Percentiles rank a stretch among this genome's conserved stretches.
Conservation (phyloP, 345 rosid species). For the Salix koriyanagi region DNA sequence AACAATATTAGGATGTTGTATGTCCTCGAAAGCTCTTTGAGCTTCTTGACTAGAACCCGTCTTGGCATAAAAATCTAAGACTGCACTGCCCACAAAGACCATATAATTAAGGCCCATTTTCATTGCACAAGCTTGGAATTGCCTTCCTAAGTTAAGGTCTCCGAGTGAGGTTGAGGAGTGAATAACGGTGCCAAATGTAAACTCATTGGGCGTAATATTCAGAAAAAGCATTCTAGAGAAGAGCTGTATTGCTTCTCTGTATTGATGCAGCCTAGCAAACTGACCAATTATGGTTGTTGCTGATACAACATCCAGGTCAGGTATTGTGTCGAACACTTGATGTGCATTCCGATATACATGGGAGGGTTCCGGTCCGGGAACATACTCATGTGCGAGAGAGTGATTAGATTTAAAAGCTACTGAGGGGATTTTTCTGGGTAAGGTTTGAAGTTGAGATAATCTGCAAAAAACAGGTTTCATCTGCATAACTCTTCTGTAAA, state of each 20-base stretch:
- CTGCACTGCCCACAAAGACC: constrained; percentile 69
- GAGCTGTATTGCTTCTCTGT: constrained; percentile 41
- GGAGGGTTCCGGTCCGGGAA: not conserved
- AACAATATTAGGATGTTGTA: constrained; percentile 56
- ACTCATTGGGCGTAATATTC: constrained; percentile 62
- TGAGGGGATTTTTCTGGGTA: not conserved
- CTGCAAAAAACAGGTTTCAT: no score
- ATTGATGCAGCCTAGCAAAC: constrained; percentile 35
- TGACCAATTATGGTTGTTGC: constrained; percentile 52
- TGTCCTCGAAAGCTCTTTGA: constrained; percentile 53
- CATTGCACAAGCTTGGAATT: constrained; percentile 56
- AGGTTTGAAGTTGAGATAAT: no score
- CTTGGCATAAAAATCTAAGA: constrained; percentile 60
- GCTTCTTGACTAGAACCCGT: constrained; percentile 50
- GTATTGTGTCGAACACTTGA: constrained; percentile 50
- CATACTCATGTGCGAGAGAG: not conserved
- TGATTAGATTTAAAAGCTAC: not conserved
- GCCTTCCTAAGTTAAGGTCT: constrained; percentile 48
- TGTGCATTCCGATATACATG: not conserved
- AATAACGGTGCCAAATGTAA: constrained; percentile 65
- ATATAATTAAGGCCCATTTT: constrained; percentile 57
- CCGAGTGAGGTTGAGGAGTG: constrained; percentile 39
- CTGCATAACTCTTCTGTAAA: no score
- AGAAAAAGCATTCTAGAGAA: constrained; percentile 48
- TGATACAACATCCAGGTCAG: constrained; percentile 46